Percentiles rank a stretch among this genome's conserved stretches.
Evolutionary conservation across 1,284 basidiomycete species (phyloP).

Genomic region (Trametes pubescens): DNA sequence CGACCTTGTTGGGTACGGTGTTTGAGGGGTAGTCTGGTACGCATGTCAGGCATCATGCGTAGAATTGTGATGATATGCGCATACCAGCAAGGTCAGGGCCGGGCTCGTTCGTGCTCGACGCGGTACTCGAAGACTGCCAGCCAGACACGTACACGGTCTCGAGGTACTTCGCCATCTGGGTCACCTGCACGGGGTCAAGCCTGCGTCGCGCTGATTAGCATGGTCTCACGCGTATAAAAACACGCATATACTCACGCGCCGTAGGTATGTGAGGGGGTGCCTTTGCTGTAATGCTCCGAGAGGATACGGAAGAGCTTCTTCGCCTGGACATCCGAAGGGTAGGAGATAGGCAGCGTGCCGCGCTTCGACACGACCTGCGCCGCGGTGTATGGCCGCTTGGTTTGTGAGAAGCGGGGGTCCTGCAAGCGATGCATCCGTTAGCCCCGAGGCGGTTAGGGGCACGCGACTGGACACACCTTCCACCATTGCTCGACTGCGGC

Average conservation of each 20-base stretch:
- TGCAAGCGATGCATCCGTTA: slow-evolving; percentile 42
- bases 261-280: slow-evolving; percentile 92
- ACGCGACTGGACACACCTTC: slow-evolving; percentile 66
- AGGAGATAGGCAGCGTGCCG: slow-evolving; percentile 86
- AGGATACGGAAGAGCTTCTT: slow-evolving; percentile 89
- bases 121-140: slow-evolving; percentile 95
- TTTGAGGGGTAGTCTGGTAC: slow-evolving; percentile 88
- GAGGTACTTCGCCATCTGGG: slow-evolving; percentile 98
- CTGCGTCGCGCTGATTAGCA: slow-evolving; percentile 49
- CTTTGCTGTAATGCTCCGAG: slow-evolving; percentile 69
- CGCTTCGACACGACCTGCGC: slow-evolving; percentile 94
- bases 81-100: slow-evolving; percentile 96
- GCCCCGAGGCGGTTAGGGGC: slow-evolving; percentile 7
- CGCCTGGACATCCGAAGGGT: slow-evolving; percentile 86
- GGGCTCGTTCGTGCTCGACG: slow-evolving; percentile 92
- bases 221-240: neutral
- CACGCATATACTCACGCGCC: slow-evolving; percentile 82
- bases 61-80: neutral
- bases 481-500: slow-evolving; percentile 78
- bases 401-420: slow-evolving; percentile 87
- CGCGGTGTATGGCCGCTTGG: slow-evolving; percentile 91
- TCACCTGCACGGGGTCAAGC: slow-evolving; percentile 96
- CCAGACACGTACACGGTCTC: slow-evolving; percentile 99
- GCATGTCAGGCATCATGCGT: neutral
- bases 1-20: slow-evolving; percentile 93